Evolutionary conservation across 1,139 yeast genomes (phyloP).

Genomic region (Yamadazyma blattariae): DNA sequence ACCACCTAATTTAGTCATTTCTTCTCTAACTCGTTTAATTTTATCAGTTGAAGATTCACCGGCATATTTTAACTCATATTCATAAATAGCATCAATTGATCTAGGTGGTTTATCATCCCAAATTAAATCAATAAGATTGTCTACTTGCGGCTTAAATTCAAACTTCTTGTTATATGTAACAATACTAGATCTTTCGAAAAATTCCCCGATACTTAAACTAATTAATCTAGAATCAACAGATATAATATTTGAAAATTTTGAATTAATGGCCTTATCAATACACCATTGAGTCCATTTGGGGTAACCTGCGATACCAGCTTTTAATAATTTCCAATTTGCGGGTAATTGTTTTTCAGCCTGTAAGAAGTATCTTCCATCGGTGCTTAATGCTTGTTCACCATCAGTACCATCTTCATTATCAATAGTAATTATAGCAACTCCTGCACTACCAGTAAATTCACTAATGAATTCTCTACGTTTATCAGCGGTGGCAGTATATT

Average conservation of each 20-base stretch:
- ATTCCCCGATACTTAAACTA: conserved; percentile 33
- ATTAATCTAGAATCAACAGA: conserved; percentile 41
- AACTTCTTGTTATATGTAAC: conserved; percentile 20
- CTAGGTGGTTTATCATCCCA: conserved; percentile 45
- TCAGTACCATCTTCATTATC: conserved; percentile 23
- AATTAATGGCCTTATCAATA: conserved; percentile 30
- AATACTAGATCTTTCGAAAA: conserved; percentile 23
- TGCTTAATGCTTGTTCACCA: conserved; percentile 49
- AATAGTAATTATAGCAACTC: conserved; percentile 50
- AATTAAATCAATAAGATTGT: conserved; percentile 37
- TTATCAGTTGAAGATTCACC: conserved; percentile 43
- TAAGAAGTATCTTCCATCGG: conserved; percentile 56
- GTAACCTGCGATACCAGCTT: conserved; percentile 35
- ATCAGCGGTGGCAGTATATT: conserved; percentile 50
- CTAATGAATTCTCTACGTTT: conserved; percentile 48
- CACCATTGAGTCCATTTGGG: conserved; percentile 40
- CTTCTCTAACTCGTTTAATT: conserved; percentile 24
- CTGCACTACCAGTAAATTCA: conserved; percentile 60
- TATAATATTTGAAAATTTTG: conserved; percentile 33
- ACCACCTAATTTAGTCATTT: conserved; percentile 19
- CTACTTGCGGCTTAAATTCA: conserved; percentile 29
- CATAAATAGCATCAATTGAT: conserved; percentile 37
- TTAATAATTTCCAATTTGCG: conserved; percentile 34
- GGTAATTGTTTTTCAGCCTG: conserved; percentile 46
- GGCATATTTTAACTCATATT: conserved; percentile 36